Evolutionary conservation across 2,329 filamentous ascomycete genomes (phyloP).

Genomic region (Mariannaea elegans): DNA sequence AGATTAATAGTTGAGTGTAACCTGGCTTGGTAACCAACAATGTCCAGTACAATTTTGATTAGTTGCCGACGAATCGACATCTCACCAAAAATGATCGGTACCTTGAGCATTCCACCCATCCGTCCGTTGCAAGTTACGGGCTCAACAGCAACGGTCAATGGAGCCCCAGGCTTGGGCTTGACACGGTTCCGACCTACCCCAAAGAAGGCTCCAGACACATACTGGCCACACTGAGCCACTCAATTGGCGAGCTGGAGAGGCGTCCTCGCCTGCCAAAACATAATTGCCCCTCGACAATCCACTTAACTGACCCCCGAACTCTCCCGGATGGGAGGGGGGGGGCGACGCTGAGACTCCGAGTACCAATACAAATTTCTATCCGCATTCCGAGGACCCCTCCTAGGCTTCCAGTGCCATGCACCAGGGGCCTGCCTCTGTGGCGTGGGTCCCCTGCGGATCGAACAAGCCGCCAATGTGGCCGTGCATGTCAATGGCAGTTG

Average conservation of each 20-base stretch:
- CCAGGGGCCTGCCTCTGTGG: slow-evolving; percentile 25
- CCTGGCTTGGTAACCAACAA: slow-evolving; percentile 26
- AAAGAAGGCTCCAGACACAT: slow-evolving; percentile 13
- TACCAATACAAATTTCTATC: slow-evolving; percentile 33
- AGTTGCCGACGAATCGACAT: slow-evolving; percentile 31
- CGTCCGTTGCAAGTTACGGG: slow-evolving; percentile 30
- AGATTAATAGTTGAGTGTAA: slow-evolving; percentile 32
- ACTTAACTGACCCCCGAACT: slow-evolving; percentile 33
- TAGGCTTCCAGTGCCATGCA: slow-evolving; percentile 24
- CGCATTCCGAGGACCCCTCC: slow-evolving; percentile 19
- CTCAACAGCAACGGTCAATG: slow-evolving; percentile 42
- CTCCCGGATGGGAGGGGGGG: slow-evolving; percentile 36
- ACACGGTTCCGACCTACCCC: slow-evolving; percentile 24
- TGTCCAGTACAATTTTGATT: slow-evolving; percentile 27
- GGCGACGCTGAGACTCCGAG: slow-evolving; percentile 16
- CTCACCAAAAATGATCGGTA: slow-evolving; percentile 38
- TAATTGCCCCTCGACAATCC: slow-evolving; percentile 20
- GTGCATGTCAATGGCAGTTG: slow-evolving; percentile 39
- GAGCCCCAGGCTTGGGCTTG: slow-evolving; percentile 14
- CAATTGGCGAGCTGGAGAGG: slow-evolving; percentile 1
- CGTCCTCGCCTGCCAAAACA: slow-evolving; percentile 14
- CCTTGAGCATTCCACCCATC: slow-evolving; percentile 35
- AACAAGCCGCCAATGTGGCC: slow-evolving; percentile 39
- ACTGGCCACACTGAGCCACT: slow-evolving; percentile 4
- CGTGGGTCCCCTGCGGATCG: slow-evolving; percentile 41